Conservation (phyloP, 2,329 filamentous ascomycete genomes). For the Xylaria sp. region DNA sequence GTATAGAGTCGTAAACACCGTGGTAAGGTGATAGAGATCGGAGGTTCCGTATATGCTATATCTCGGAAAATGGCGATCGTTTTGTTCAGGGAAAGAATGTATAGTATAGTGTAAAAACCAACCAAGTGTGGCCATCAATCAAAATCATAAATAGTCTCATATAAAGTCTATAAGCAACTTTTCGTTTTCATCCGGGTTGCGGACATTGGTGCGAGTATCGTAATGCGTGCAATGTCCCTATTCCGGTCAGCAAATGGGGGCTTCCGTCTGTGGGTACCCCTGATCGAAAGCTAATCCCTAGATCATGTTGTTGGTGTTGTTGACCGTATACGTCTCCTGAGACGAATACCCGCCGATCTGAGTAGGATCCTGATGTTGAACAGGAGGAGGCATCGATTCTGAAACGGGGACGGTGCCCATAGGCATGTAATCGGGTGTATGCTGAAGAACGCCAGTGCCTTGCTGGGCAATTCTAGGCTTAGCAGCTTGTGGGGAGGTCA, state of each 20-base stretch:
- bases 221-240: slow-evolving; percentile 24
- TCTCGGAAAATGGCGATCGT: not conserved
- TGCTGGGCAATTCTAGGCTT: slow-evolving; percentile 45
- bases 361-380: slow-evolving; percentile 27
- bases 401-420: slow-evolving; percentile 38
- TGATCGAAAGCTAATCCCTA: slow-evolving; percentile 24
- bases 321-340: slow-evolving; percentile 32
- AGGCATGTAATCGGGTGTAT: slow-evolving; percentile 35
- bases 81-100: not conserved
- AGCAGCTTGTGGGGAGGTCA: slow-evolving; percentile 39
- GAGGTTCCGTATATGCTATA: not conserved
- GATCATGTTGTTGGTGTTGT: slow-evolving; percentile 45
- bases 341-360: slow-evolving; percentile 28
- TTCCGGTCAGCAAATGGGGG: slow-evolving; percentile 9
- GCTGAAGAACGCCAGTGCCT: slow-evolving; percentile 40
- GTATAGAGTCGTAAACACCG: not conserved
- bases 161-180: slow-evolving; percentile 29
- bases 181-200: slow-evolving; percentile 19
- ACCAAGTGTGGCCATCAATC: slow-evolving; percentile 13
- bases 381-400: slow-evolving; percentile 26
- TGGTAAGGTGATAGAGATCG: not conserved
- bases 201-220: slow-evolving; percentile 24
- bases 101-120: slow-evolving; percentile 14
- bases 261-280: slow-evolving; percentile 1
- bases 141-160: slow-evolving; percentile 15